phyloP scores from a whole-genome alignment of 495 filamentous ascomycete species.

The Echria macrotheca region DNA sequence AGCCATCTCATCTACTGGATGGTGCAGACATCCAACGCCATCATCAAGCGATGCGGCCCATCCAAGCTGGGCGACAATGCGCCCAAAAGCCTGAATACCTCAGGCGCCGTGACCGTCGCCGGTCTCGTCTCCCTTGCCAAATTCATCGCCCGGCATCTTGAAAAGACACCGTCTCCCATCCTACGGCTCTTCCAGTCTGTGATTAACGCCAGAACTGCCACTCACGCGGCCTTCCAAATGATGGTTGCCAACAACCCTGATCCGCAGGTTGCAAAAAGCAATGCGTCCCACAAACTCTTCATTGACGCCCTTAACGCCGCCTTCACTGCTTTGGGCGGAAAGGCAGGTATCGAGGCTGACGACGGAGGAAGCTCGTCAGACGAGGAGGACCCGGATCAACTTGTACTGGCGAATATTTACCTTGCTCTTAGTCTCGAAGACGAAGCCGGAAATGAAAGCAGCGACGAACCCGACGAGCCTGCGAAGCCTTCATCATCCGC shows the following conservation, averaged over 20 bases:
- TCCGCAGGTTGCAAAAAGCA: slow-evolving; percentile 34
- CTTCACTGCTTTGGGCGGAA: slow-evolving; percentile 32
- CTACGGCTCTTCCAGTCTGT: slow-evolving; percentile 27
- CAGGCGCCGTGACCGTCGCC: slow-evolving; percentile 26
- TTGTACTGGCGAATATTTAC: slow-evolving; percentile 32
- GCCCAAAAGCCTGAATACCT: slow-evolving; percentile 3
- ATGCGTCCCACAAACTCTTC: slow-evolving; percentile 36
- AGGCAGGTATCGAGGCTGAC: slow-evolving; percentile 15
- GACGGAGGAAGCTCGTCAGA: no score
- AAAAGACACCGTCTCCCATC: slow-evolving; percentile 21
- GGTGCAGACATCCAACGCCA: slow-evolving; percentile 8
- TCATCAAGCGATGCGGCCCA: slow-evolving; percentile 20
- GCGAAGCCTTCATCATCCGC: slow-evolving; percentile 1
- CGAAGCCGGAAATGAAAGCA: slow-evolving; percentile 10
- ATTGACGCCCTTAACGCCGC: slow-evolving; percentile 32
- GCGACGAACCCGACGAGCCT: slow-evolving; percentile 7
- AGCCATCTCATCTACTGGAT: slow-evolving; percentile 9
- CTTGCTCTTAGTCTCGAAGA: slow-evolving; percentile 22
- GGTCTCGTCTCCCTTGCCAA: slow-evolving; percentile 28
- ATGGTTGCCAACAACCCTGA: slow-evolving; percentile 29
- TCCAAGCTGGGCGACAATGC: slow-evolving; percentile 18
- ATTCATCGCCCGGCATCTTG: slow-evolving; percentile 31
- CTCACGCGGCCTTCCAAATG: slow-evolving; percentile 23
- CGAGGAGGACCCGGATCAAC: slow-evolving; percentile 23
- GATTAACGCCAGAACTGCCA: slow-evolving; percentile 22